Base-by-base conservation (phyloP, 257 asterid genomes). In the Agastache rugosa region DNA sequence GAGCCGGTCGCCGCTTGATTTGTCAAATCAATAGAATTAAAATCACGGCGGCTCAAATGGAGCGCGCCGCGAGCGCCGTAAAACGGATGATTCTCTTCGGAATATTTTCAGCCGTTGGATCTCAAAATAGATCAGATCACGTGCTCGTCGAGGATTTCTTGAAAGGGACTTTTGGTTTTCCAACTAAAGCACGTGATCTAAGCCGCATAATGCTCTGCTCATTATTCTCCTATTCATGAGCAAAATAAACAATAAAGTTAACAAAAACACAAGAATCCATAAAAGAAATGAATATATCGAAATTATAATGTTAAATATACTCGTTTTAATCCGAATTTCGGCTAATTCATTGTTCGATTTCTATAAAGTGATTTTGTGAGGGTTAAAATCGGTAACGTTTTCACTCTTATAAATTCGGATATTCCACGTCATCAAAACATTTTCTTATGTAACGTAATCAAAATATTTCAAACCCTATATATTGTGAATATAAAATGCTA, bases 21-120 rank as follows among this genome's bases (percentile, higher is more conserved):
- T 19, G 74, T 72, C 77, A 72, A 72, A 72, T 72, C 71, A 59
- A 11, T 15, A 31, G 23, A 63, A 72, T 20, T n/a, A 53, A 8
- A 53, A n/a, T n/a, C 6, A 12, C 31, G 71, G 63, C 79, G 55
- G 79, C 83, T 67, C 34, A 54, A 70, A 14, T 16, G 60, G 54
- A 15, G 54, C 62, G 59, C 68, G 53, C 79, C 72, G 79, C 59
- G 39, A 67, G 59, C 68, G 53, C 79, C 72, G 79, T 67, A 48
- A 67, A 60, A 23, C 31, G 34, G 63, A 11, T 64, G 44, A 51
- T 56, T 61, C 35, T 12, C 17, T 55, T 45, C 11, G 7, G 34
- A 9, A 11, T 42, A 14, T 23, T 48, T 22, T 14, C 59, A 56
- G 54, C 71, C 75, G 78, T 72, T 16, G 9, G 81, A 72, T 78